Conservation (phyloP, 2,329 filamentous ascomycete genomes). For the Colletotrichum australisinense region DNA sequence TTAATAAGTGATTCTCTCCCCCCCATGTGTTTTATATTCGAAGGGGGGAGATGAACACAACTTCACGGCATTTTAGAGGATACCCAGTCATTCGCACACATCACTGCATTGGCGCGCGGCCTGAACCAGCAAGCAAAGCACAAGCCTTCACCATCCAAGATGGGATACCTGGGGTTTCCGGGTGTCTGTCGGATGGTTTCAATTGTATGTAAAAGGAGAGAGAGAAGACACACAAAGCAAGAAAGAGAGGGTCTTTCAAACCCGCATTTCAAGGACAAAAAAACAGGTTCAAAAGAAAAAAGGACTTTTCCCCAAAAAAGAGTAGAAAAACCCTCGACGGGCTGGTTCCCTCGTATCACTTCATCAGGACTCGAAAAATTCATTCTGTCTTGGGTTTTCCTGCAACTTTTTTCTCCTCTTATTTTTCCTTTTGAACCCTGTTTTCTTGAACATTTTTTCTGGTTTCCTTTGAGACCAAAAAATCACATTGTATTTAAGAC, state of each 20-base stretch:
- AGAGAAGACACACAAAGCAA: constrained; percentile 2
- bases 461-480: neutral
- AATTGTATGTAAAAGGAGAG: constrained; percentile 20
- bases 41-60: constrained; percentile 22
- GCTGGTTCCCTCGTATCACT: constrained; percentile 28
- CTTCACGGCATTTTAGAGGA: constrained; percentile 34
- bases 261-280: constrained; percentile 19
- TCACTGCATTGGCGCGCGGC: constrained; percentile 24
- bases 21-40: constrained; percentile 7
- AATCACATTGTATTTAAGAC: constrained; percentile 19
- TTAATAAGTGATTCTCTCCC: constrained; percentile 18
- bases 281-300: neutral
- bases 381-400: constrained; percentile 19
- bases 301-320: neutral
- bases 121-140: constrained; percentile 8
- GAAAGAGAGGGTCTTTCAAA: constrained; percentile 11
- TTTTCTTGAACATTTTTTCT: constrained; percentile 7
- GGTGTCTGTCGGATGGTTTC: neutral
- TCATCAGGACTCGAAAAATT: neutral
- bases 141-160: neutral
- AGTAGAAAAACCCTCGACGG: constrained; percentile 28
- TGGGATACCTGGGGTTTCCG: neutral
- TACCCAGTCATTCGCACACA: constrained; percentile 29
- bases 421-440: neutral
- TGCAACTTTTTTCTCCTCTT: neutral